Conservation (phyloP, 78 protist genomes). For the Ministeria vibrans region DNA sequence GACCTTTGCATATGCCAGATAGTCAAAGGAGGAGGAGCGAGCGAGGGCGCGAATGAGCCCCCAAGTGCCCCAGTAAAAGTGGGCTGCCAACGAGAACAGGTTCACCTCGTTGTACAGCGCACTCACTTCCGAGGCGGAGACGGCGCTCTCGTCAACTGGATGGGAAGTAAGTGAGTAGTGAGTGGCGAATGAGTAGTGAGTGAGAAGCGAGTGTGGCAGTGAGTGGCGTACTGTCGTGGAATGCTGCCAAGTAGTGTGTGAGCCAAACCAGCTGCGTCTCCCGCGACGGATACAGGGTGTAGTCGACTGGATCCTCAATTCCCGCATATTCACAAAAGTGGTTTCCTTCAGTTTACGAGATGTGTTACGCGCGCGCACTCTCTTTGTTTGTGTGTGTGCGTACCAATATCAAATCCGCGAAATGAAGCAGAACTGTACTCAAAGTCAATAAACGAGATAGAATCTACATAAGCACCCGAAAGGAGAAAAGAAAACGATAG, state of each 20-base stretch:
- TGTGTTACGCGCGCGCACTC: no score
- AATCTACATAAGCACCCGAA: background rate
- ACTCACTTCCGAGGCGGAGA: background rate
- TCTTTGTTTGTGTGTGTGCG: no score
- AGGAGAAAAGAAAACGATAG: background rate
- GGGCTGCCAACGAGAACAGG: slow-evolving; percentile 26
- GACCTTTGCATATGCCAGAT: slow-evolving; percentile 2
- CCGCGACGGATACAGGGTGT: background rate
- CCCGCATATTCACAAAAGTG: slow-evolving; percentile 40
- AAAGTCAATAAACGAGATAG: slow-evolving; percentile 23
- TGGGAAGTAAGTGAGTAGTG: no score
- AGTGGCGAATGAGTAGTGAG: no score
- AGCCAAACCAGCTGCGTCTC: slow-evolving; percentile 16
- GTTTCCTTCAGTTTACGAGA: no score
- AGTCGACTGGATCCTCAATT: slow-evolving; percentile 31
- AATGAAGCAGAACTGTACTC: slow-evolving; percentile 12
- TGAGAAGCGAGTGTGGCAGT: no score
- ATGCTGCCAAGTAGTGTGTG: slow-evolving; percentile 1
- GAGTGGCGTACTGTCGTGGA: background rate
- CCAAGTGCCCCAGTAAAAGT: slow-evolving; percentile 30
- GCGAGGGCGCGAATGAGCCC: slow-evolving; percentile 15
- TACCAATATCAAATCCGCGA: slow-evolving; percentile 31
- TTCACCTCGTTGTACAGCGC: slow-evolving; percentile 18
- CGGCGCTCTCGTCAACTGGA: background rate
- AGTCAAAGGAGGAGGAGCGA: slow-evolving; percentile 13